These are phyloP conservation scores for Boletus rubropictus DNA, from an alignment of 768 basidiomycete species.

Conservation along the genomic window DNA sequence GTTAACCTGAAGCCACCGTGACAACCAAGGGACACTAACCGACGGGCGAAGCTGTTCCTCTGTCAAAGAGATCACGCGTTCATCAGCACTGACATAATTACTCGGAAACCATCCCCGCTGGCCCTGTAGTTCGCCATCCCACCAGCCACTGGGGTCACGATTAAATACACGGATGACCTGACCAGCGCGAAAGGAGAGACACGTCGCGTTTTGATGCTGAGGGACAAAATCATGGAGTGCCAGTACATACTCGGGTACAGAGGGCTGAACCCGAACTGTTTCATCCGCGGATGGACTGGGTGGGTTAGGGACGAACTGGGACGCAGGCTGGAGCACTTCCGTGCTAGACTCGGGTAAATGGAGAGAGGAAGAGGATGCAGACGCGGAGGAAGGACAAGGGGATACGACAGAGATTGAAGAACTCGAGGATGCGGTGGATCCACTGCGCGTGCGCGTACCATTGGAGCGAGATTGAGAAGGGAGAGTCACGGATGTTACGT, in stretches of 20 bases:
- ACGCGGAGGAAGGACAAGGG: constrained; percentile 44
- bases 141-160: constrained; percentile 88
- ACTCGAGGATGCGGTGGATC: constrained; percentile 51
- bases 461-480: constrained; percentile 11
- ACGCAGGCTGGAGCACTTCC: constrained; percentile 24
- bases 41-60: constrained; percentile 49
- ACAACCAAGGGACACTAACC: constrained; percentile 31
- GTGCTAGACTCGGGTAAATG: constrained; percentile 32
- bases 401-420: constrained; percentile 55
- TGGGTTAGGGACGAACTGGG: constrained; percentile 31
- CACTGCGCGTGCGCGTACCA: constrained; percentile 38
- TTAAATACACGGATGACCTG: constrained; percentile 90
- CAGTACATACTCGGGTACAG: constrained; percentile 65
- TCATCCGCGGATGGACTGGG: constrained; percentile 43
- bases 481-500: constrained; percentile 23
- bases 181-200: constrained; percentile 84
- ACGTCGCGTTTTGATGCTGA: constrained; percentile 65
- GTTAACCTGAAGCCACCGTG: neutral
- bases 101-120: constrained; percentile 97
- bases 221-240: constrained; percentile 91
- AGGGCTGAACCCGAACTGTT: constrained; percentile 36
- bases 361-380: constrained; percentile 47
- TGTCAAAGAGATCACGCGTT: constrained; percentile 43
- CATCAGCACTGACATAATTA: constrained; percentile 81
- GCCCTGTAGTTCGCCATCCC: constrained; percentile 93